Conservation (phyloP, 1,284 basidiomycete species). For the Microbotryomycetes sp. region DNA sequence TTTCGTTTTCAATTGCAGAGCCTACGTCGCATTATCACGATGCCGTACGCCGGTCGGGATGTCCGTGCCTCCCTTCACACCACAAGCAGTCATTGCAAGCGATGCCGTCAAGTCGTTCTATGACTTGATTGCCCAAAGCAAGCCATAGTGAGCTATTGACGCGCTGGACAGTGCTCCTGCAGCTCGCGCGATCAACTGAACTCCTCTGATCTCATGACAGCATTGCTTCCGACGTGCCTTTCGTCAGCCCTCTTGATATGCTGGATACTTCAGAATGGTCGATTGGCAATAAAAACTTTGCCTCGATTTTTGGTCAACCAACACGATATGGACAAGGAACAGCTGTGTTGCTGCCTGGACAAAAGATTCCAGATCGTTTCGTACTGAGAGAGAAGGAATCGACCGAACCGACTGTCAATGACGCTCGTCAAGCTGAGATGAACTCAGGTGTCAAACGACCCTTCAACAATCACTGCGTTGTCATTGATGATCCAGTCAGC, state of each 20-base stretch:
- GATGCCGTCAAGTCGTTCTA: slow-evolving; percentile 19
- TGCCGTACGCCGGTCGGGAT: slow-evolving; percentile 27
- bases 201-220: too few relatives aligned
- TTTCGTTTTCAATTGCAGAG: not conserved
- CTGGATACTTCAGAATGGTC: not conserved
- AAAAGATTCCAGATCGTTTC: not conserved
- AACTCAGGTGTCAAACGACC: too few relatives aligned
- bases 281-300: not conserved
- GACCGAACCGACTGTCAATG: too few relatives aligned
- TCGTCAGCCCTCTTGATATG: not conserved
- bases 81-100: slow-evolving; percentile 25
- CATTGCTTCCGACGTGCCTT: not conserved
- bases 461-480: too few relatives aligned
- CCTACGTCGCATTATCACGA: slow-evolving; percentile 30
- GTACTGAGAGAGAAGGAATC: too few relatives aligned
- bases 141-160: slow-evolving; percentile 10
- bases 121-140: slow-evolving; percentile 13
- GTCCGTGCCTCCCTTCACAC: slow-evolving; percentile 25
- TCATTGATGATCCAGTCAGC: too few relatives aligned
- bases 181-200: too few relatives aligned
- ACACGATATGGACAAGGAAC: not conserved
- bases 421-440: too few relatives aligned
- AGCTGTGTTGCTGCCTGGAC: not conserved
- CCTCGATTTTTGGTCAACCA: not conserved
- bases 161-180: too few relatives aligned